Percentiles rank a stretch among this genome's conserved stretches.
phyloP scores from a whole-genome alignment of 192 early-diverging fungal genomes.

The Coemansia asiatica region DNA sequence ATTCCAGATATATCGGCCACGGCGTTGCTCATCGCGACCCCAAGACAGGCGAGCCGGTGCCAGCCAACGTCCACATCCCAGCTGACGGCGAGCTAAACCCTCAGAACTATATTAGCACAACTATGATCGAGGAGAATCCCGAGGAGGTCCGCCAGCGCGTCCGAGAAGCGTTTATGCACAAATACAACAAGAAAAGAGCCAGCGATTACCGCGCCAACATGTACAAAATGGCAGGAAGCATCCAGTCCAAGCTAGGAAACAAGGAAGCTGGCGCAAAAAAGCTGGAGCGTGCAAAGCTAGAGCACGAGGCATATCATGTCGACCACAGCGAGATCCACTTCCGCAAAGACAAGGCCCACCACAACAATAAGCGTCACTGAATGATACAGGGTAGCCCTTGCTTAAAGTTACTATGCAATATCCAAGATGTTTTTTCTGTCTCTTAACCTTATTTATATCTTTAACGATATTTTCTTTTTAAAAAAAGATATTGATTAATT shows the following conservation, averaged over 20 bases:
- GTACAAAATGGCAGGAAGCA: slow-evolving; percentile 25
- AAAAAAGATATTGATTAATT: neutral
- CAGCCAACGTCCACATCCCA: slow-evolving; percentile 36
- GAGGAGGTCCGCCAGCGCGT: slow-evolving; percentile 28
- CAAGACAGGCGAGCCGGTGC: slow-evolving; percentile 45
- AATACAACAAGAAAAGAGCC: slow-evolving; percentile 37
- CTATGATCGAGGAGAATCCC: slow-evolving; percentile 32
- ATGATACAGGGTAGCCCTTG: too few species aligned
- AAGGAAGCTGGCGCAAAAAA: slow-evolving; percentile 16
- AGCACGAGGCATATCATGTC: slow-evolving; percentile 42
- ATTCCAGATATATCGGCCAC: slow-evolving; percentile 48
- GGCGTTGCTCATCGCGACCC: slow-evolving; percentile 52
- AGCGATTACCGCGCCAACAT: slow-evolving; percentile 44
- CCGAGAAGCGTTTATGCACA: slow-evolving; percentile 33
- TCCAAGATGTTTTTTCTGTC: too few species aligned
- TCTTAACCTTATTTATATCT: too few species aligned
- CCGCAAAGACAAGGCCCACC: slow-evolving; percentile 16
- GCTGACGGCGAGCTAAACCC: slow-evolving; percentile 52
- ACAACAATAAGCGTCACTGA: slow-evolving; percentile 3
- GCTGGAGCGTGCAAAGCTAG: slow-evolving; percentile 40
- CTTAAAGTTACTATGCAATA: too few species aligned
- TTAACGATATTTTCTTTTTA: neutral
- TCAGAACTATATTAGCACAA: slow-evolving; percentile 41
- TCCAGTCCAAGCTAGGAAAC: slow-evolving; percentile 35
- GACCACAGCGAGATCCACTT: slow-evolving; percentile 54